Evolutionary conservation across 176 grass and related monocot species (phyloP), one percentile per base, ranked within the genome.

Genomic region (Eragrostis curvula): DNA sequence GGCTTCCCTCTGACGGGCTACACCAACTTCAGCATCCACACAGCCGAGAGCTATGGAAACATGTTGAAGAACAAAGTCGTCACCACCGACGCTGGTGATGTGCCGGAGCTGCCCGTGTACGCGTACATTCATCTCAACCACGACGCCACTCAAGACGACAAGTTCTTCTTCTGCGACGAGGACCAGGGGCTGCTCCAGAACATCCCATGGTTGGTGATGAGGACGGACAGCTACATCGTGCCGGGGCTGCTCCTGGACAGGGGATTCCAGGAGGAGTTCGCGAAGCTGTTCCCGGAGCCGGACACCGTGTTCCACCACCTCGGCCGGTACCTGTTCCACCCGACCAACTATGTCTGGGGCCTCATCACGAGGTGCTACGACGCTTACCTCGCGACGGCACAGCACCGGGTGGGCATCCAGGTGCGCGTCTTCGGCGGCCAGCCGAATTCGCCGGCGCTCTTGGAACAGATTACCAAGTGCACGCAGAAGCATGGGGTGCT

Each of bases 301-400:
- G 93, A 81, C 47, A 13, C 79, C 39, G 88, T 87, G 46, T 96
- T 96, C 88, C 93, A 96, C 74, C 90, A 96, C 60, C 28, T 92
- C 44, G 85, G 75, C 29, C 85, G 90, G 0, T 92, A 90, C 72
- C 83, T 96, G 0, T 92, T 96, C 73, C 88, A 96, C 64, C 90
- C 93, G 0, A 86, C 6, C 66, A 96, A 96, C 77, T 67, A 74
- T 46, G 83, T 96, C 1, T 96, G 93, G 93, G 93, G 93, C 63
- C 81, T 96, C 52, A 74, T 96, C 43, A 55, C 88, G 29, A 55
- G 93, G 8, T 96, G 86, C 63, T 77, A 95, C 55, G 53, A 74
- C 52, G 78, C 85, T 0, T 88, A 91, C 73, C 85, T 91, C 41
- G 66, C 82, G 5, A 25, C 25, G 71, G 83, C 88, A 48, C 28